Evolutionary conservation across 2,329 filamentous ascomycete species (phyloP), one percentile per base, ranked within the genome.

Genomic region (Pleoardoris graminearum): DNA sequence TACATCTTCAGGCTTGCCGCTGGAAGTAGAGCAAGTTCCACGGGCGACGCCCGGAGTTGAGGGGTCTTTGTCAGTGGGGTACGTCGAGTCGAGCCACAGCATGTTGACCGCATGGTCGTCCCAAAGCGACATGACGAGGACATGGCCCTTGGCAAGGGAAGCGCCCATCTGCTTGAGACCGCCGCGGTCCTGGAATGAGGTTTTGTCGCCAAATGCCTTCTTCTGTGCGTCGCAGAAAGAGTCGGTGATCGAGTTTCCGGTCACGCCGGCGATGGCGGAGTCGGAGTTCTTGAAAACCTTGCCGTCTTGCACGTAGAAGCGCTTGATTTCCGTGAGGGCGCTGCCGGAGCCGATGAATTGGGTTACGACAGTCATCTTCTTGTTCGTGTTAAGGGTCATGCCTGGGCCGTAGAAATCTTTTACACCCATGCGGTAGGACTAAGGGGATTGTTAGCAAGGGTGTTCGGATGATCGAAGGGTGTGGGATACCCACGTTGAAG

Each of bases 81-180:
- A 87, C 68, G 76, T 81, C 55, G 82, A 83, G 77, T 90, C 87
- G 63, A 91, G 82, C 88, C 88, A 90, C 65, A 87, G 81, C 86
- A 90, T 90, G 75, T 86, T 80, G 65, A 82, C 75, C 54, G 81
- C 73, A 73, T 88, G 82, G 75, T 89, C 86, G 66, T 88, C 83
- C 80, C 80, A 83, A 53, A 85, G 74, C 21, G 77, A 80, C 77
- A 88, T 79, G 60, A 86, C 84, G 12, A 88, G 78, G 32, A 86
- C 85, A 82, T 87, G 85, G 30, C 84, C 84, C 27, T 77, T 62
- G 5, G 70, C 67, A 35, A 88, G 72, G 21, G 82, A 84, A 1
- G 75, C 67, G 56, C 79, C 78, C 79, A 88, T 83, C 36, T 71
- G 72, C 5, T 75, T 66, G 57, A 85, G 69, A 19, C 85, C 86